Conservation (phyloP, 495 filamentous ascomycete species). For the Opeltia flavorubescens region DNA sequence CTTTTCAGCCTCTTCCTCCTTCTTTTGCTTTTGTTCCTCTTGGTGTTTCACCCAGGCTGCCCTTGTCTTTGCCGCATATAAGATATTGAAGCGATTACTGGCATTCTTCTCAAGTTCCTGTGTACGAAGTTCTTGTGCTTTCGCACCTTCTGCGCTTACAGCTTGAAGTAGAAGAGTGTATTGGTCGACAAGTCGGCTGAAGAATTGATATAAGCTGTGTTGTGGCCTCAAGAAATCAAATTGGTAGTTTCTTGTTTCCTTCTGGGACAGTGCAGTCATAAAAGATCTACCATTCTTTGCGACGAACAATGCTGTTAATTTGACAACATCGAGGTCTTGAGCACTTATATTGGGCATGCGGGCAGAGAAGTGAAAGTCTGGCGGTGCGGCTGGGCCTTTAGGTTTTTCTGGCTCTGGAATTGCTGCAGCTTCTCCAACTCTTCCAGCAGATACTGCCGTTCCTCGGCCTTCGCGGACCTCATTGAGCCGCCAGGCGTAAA, state of each 20-base stretch:
- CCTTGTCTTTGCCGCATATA: constrained; percentile 67
- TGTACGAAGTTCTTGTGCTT: constrained; percentile 52
- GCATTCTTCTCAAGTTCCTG: constrained; percentile 65
- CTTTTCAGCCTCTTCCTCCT: constrained; percentile 77
- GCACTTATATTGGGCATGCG: constrained; percentile 96
- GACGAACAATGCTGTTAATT: constrained; percentile 77
- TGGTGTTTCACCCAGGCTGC: constrained; percentile 79
- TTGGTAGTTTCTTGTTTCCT: constrained; percentile 83
- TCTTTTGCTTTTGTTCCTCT: constrained; percentile 72
- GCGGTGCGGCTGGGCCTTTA: constrained; percentile 73
- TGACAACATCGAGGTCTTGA: constrained; percentile 86
- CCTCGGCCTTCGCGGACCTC: constrained; percentile 78
- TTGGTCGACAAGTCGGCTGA: constrained; percentile 81
- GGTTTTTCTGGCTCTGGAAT: constrained; percentile 48
- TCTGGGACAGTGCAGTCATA: constrained; percentile 74
- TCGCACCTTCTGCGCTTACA: constrained; percentile 55
- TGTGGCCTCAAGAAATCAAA: constrained; percentile 95
- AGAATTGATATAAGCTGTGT: constrained; percentile 90
- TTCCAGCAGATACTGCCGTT: constrained; percentile 64
- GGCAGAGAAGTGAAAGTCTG: constrained; percentile 85
- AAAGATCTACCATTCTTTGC: constrained; percentile 83
- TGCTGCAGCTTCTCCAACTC: constrained; percentile 45
- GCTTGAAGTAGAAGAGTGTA: constrained; percentile 71
- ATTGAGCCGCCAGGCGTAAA: constrained; percentile 77
- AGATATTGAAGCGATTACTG: constrained; percentile 61